Percentiles rank a stretch among this genome's conserved stretches.
Conservation (phyloP, 1,139 yeast genomes). For the Geotrichum reessii region DNA sequence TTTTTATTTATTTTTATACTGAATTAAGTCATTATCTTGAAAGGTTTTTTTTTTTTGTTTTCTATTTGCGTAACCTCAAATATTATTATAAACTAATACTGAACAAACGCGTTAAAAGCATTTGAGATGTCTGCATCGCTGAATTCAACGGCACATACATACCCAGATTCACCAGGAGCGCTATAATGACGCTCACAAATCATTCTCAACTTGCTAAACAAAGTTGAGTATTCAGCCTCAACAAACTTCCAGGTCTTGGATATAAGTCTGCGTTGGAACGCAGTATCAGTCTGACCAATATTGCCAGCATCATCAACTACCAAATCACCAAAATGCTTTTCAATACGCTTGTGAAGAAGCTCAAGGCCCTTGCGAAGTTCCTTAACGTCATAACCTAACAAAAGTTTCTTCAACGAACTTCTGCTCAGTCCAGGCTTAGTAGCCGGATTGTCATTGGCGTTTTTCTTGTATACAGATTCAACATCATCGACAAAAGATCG, state of each 20-base stretch:
- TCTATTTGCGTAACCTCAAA: not conserved
- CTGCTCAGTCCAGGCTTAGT: constrained; percentile 61
- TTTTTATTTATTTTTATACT: not conserved
- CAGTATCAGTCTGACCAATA: constrained; percentile 39
- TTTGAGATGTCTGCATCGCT: constrained; percentile 42
- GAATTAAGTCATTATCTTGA: not conserved
- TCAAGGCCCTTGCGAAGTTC: constrained; percentile 55
- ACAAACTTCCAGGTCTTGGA: constrained; percentile 50
- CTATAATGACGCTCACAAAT: constrained; percentile 44
- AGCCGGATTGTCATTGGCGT: constrained; percentile 44
- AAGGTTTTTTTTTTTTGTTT: too few relatives aligned
- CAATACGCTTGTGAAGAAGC: constrained; percentile 52
- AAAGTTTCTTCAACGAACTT: constrained; percentile 51
- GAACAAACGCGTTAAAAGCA: constrained; percentile 31
- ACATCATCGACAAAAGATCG: constrained; percentile 62
- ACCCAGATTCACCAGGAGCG: constrained; percentile 31
- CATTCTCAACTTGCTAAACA: constrained; percentile 39
- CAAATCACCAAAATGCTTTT: constrained; percentile 48
- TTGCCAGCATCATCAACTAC: constrained; percentile 31
- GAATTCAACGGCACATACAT: constrained; percentile 35
- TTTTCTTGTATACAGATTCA: constrained; percentile 45
- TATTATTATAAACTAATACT: not conserved
- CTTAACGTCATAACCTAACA: constrained; percentile 50
- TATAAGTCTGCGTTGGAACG: constrained; percentile 36
- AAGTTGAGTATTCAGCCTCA: constrained; percentile 46